Evolutionary conservation across 2,329 filamentous ascomycete species (phyloP), one percentile per base, ranked within the genome.

Genomic region (Epichloe elymi): DNA sequence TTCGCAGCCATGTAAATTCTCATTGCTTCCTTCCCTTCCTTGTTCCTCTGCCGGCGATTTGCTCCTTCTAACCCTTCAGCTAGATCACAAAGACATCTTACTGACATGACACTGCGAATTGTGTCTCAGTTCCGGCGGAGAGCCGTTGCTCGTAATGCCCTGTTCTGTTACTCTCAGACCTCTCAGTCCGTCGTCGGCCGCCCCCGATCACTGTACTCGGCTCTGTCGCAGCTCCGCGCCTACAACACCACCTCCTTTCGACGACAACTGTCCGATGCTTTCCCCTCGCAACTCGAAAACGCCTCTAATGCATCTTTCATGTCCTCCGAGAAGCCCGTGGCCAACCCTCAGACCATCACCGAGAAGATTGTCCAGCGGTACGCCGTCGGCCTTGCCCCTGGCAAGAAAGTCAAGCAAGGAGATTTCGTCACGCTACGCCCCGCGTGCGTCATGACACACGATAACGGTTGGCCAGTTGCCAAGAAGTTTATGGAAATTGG

Each of bases 301-400:
- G 66, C 76, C 2, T 53, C 60, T 35, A 61, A 68, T 4, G 71
- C 79, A 4, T 69, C 76, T 44, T 73, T 76, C 39, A 67, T 50
- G 73, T 75, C 41, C 72, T 77, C 35, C 64, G 73, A 49, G 69
- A 71, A n/a, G 50, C 4, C 38, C 3, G 12, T 35, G 8, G 10
- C 62, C 1, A 35, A 46, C 3, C 46, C 55, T 3, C 50, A 55
- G 37, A 54, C 57, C 2, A 69, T 95, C 48, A 93, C 87, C 3
- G 90, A 96, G 66, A 95, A 95, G 74, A 95, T 96, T 53, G 83
- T 95, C 0, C 90, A 96, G 65, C 70, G 76, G 15, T 84, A 95
- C 66, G 78, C 88, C 0, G 75, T 89, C n/a, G 87, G 83, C 10
- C 76, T 95, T 1, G 69, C 86, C 1, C 66, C 79, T 11, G 87